Percentiles rank a stretch among this genome's conserved stretches.
phyloP scores from a whole-genome alignment of 2,329 filamentous ascomycete genomes.

The Hysterium pulicare region DNA sequence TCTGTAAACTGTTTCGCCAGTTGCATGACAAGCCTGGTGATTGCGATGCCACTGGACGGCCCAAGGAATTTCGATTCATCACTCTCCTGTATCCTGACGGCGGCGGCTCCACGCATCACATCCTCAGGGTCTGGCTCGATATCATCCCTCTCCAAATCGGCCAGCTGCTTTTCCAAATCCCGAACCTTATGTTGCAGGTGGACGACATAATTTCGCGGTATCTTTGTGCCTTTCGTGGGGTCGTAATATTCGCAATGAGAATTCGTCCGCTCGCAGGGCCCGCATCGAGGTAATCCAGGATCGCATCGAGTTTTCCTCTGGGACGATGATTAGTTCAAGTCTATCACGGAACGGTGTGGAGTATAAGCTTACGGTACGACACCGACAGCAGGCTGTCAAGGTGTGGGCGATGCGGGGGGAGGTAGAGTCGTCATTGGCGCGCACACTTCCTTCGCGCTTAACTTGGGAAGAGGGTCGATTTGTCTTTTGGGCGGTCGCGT shows the following conservation, averaged over 20 bases:
- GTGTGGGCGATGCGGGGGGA: constrained; percentile 69
- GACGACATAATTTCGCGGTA: constrained; percentile 89
- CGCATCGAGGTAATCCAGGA: constrained; percentile 83
- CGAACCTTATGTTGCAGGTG: constrained; percentile 84
- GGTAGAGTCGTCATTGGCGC: constrained; percentile 12
- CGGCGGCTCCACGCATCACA: constrained; percentile 79
- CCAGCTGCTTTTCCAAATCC: constrained; percentile 76
- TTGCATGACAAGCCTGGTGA: constrained; percentile 93
- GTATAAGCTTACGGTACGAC: constrained; percentile 61
- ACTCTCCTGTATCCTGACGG: constrained; percentile 78
- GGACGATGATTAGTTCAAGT: constrained; percentile 1
- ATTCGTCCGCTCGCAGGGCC: constrained; percentile 88
- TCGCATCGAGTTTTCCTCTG: constrained; percentile 97
- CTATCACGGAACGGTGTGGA: background rate
- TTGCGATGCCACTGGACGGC: constrained; percentile 91
- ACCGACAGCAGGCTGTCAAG: constrained; percentile 75
- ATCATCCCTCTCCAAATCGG: constrained; percentile 71
- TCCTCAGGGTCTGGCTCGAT: constrained; percentile 72
- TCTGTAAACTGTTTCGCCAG: constrained; percentile 92
- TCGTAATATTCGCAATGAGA: constrained; percentile 95
- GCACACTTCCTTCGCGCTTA: constrained; percentile 6
- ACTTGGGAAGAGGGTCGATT: constrained; percentile 2
- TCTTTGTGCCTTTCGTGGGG: constrained; percentile 77
- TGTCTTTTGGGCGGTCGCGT: background rate
- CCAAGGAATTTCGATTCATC: constrained; percentile 90